Percentiles rank a stretch among this genome's conserved stretches.
These are phyloP conservation scores for Nannochloropsis salina DNA, from an alignment of 108 stramenopile genomes.

Conservation along the genomic window DNA sequence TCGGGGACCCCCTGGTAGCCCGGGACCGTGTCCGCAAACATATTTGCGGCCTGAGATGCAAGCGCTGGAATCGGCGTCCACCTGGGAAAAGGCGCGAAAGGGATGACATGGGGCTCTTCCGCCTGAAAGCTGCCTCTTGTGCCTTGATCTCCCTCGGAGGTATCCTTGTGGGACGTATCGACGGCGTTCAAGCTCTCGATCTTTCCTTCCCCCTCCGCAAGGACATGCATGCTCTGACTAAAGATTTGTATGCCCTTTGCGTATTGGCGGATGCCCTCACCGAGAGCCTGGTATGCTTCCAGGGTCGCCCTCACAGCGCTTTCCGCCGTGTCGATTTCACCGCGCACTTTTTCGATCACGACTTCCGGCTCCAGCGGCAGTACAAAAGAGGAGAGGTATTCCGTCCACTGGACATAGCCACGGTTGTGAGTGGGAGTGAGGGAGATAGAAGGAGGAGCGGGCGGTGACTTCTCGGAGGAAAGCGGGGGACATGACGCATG, in stretches of 20 bases:
- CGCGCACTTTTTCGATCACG: not conserved
- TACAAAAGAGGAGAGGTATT: constrained; percentile 3
- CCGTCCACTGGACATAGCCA: not conserved
- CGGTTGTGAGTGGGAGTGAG: not conserved
- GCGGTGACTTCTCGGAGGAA: not conserved
- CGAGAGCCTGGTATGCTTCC: not conserved
- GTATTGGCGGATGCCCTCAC: not conserved
- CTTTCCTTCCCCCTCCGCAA: not conserved
- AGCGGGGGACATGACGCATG: not conserved
- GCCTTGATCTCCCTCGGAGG: not conserved
- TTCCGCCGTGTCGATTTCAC: not conserved
- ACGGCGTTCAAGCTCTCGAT: not conserved
- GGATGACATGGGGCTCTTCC: not conserved
- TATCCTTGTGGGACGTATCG: not conserved
- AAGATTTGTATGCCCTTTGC: not conserved
- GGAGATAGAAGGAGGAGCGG: not conserved
- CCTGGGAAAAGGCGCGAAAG: not conserved
- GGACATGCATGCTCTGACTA: not conserved
- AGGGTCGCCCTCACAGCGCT: not conserved
- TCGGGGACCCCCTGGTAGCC: not conserved
- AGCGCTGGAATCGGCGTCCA: not conserved
- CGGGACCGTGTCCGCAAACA: not conserved
- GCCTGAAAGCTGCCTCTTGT: not conserved
- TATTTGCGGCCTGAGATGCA: not conserved
- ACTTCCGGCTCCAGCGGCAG: not conserved